phyloP scores from a whole-genome alignment of 2,329 filamentous ascomycete genomes.

The Stachybotrys echinatus region DNA sequence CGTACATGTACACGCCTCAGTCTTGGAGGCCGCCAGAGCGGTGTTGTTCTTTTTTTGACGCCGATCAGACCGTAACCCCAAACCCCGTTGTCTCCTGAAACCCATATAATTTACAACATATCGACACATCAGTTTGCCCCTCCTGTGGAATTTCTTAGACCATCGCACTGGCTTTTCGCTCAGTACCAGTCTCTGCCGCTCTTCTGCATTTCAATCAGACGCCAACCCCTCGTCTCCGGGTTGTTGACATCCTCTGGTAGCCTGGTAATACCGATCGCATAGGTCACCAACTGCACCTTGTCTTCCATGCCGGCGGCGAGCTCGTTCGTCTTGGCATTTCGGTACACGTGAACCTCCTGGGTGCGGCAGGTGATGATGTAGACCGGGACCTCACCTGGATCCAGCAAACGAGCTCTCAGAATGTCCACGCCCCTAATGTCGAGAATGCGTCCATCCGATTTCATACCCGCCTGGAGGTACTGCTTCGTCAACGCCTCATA shows the following conservation, averaged over 20 bases:
- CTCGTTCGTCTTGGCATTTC: slow-evolving; percentile 82
- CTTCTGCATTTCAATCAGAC: slow-evolving; percentile 98
- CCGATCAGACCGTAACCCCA: slow-evolving; percentile 16
- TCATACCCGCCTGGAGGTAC: slow-evolving; percentile 87
- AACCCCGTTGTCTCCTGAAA: slow-evolving; percentile 17
- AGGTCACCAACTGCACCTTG: slow-evolving; percentile 96
- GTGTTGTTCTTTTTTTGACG: slow-evolving; percentile 19
- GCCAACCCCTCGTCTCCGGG: slow-evolving; percentile 93
- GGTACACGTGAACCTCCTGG: slow-evolving; percentile 96
- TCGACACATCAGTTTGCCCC: slow-evolving; percentile 18
- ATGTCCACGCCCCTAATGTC: slow-evolving; percentile 95
- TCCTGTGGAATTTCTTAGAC: slow-evolving; percentile 13
- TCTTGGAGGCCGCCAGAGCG: slow-evolving; percentile 23
- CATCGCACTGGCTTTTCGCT: slow-evolving; percentile 9
- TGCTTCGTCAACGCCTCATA: slow-evolving; percentile 97
- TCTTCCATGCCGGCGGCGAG: slow-evolving; percentile 97
- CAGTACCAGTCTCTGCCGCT: slow-evolving; percentile 81
- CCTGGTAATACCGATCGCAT: slow-evolving; percentile 92
- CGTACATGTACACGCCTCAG: slow-evolving; percentile 22
- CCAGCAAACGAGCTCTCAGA: slow-evolving; percentile 71
- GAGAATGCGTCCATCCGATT: slow-evolving; percentile 89
- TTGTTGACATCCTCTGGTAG: slow-evolving; percentile 95
- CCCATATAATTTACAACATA: slow-evolving; percentile 24
- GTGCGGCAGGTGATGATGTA: slow-evolving; percentile 97
- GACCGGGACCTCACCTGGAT: slow-evolving; percentile 84